A percentile compares a stretch with the other conserved stretches of the same genome.
Evolutionary conservation across 495 filamentous ascomycete species (phyloP).

Genomic region (Aspergillus ostianus): DNA sequence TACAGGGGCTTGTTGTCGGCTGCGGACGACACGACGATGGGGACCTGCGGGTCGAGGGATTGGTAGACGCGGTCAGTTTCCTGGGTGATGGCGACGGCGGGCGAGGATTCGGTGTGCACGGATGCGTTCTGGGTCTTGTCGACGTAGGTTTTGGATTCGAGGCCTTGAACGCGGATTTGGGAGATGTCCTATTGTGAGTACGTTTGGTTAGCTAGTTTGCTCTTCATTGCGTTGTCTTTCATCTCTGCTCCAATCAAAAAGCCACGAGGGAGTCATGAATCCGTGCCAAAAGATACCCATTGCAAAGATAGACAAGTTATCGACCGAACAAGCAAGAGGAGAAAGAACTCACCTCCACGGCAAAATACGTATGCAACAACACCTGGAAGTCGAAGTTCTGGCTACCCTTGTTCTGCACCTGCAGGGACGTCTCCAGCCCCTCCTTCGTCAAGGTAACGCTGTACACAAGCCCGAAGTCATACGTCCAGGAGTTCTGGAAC

Average conservation of each 20-base stretch:
- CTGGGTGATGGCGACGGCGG: constrained; percentile 56
- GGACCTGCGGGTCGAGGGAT: constrained; percentile 57
- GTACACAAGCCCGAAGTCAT: constrained; percentile 87
- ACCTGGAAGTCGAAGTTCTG: constrained; percentile 86
- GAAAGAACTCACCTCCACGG: constrained; percentile 61
- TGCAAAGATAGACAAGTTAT: no score
- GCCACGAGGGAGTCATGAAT: not conserved
- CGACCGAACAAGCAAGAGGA: no score
- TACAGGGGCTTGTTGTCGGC: constrained; percentile 62
- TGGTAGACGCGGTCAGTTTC: constrained; percentile 85
- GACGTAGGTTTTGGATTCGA: constrained; percentile 69
- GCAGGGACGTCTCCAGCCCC: constrained; percentile 75
- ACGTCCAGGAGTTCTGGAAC: constrained; percentile 68
- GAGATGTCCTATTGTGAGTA: constrained; percentile 64
- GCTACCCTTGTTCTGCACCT: constrained; percentile 76
- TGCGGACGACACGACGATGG: constrained; percentile 50
- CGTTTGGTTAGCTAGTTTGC: not conserved
- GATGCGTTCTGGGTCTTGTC: constrained; percentile 73
- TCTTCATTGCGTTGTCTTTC: not conserved
- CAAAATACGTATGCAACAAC: constrained; percentile 87
- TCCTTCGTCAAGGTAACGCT: constrained; percentile 78
- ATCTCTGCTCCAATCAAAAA: not conserved
- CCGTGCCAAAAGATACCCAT: not conserved
- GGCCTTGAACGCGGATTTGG: constrained; percentile 63
- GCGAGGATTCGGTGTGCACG: constrained; percentile 55